Percentiles rank a stretch among this genome's conserved stretches.
phyloP scores from a whole-genome alignment of 768 basidiomycete genomes.

The Trametes elegans region DNA sequence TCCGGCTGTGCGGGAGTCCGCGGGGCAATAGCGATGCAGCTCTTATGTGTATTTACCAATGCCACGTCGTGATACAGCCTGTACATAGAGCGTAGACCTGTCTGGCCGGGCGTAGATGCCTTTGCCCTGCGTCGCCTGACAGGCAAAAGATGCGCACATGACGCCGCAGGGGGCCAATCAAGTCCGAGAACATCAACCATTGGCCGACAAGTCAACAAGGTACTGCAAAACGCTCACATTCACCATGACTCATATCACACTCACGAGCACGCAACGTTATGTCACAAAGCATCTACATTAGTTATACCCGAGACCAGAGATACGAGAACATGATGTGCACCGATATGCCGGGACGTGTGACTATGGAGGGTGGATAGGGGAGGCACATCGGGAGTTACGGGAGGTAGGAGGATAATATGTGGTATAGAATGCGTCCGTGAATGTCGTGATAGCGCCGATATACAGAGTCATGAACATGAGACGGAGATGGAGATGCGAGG shows the following conservation, averaged over 20 bases:
- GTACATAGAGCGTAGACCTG: not conserved
- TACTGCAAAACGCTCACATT: too few relatives aligned
- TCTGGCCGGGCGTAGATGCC: constrained; percentile 8
- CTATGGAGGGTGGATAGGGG: constrained; percentile 1
- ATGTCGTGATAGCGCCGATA: constrained; percentile 26
- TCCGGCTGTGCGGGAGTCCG: constrained; percentile 9
- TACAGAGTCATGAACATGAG: constrained; percentile 13
- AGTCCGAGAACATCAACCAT: not conserved
- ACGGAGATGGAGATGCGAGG: constrained; percentile 13
- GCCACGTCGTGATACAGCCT: constrained; percentile 3
- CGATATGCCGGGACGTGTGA: constrained; percentile 10
- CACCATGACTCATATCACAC: not conserved
- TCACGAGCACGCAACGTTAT: not conserved
- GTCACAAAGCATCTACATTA: constrained; percentile 18
- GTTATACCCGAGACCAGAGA: constrained; percentile 13
- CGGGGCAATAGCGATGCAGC: constrained; percentile 4
- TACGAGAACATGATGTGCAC: constrained; percentile 19
- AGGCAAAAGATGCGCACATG: not conserved
- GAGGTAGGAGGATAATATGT: constrained; percentile 15
- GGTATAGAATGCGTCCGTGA: constrained; percentile 29
- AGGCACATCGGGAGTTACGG: constrained; percentile 20
- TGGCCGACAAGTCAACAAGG: too few relatives aligned
- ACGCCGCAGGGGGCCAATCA: not conserved
- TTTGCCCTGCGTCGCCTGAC: constrained; percentile 6
- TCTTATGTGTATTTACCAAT: constrained; percentile 7